Conservation (phyloP, 495 filamentous ascomycete species). For the Melanomma pulvis-pyrius region DNA sequence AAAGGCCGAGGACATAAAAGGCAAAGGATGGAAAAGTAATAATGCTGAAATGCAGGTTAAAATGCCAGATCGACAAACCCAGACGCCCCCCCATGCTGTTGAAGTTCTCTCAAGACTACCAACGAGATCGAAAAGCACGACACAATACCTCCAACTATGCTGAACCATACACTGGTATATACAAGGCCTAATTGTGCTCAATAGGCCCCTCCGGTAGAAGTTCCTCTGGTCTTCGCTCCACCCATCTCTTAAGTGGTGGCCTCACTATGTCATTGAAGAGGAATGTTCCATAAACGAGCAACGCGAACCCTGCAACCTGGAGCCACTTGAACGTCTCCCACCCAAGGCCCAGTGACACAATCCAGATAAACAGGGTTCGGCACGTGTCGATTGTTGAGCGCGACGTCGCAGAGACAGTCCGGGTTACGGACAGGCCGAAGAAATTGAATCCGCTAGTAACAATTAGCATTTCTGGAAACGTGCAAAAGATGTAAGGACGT, state of each 20-base stretch:
- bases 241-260: slow-evolving; percentile 63
- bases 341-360: slow-evolving; percentile 86
- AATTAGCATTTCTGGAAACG: slow-evolving; percentile 39
- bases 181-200: slow-evolving; percentile 61
- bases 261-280: slow-evolving; percentile 90
- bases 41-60: not conserved
- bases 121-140: not conserved
- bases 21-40: not conserved
- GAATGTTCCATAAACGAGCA: slow-evolving; percentile 96
- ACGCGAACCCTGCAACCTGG: slow-evolving; percentile 82
- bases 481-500: slow-evolving; percentile 44
- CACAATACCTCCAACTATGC: not conserved
- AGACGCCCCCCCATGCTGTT: not conserved
- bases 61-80: not conserved
- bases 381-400: slow-evolving; percentile 96
- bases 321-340: slow-evolving; percentile 99
- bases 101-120: not conserved
- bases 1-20: not conserved
- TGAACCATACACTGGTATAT: not conserved
- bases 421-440: slow-evolving; percentile 92
- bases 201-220: slow-evolving; percentile 85
- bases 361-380: slow-evolving; percentile 97
- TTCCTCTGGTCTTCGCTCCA: slow-evolving; percentile 52
- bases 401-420: slow-evolving; percentile 83
- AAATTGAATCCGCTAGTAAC: slow-evolving; percentile 89